Evolutionary conservation across 441 rosid species (phyloP).

Genomic region (Francoa sonchifolia): DNA sequence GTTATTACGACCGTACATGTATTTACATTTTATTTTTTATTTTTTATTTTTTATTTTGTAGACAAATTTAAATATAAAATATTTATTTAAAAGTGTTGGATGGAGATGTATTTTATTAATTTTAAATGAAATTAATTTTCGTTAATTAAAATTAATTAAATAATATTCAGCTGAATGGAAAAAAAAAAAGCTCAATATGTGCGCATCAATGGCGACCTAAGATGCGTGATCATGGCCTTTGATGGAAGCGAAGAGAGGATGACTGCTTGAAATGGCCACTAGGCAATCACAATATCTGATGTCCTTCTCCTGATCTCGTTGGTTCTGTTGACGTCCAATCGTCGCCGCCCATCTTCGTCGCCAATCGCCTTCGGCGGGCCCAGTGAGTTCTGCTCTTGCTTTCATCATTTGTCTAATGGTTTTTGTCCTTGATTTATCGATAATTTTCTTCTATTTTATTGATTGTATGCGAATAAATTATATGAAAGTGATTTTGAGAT

Average conservation of each 20-base stretch:
- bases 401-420: not conserved
- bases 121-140: no score
- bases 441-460: not conserved
- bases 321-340: conserved; percentile 65
- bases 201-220: conserved; percentile 46
- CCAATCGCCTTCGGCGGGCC: conserved; percentile 93
- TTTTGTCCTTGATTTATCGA: not conserved
- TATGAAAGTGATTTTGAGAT: conserved; percentile 53
- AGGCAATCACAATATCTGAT: conserved; percentile 58
- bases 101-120: no score
- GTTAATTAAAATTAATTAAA: no score
- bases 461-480: not conserved
- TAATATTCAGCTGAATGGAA: no score
- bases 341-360: conserved; percentile 54
- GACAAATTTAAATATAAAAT: no score
- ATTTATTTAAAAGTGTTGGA: no score
- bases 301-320: conserved; percentile 37
- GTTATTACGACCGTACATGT: no score
- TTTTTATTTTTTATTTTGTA: no score
- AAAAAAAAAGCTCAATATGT: no score
- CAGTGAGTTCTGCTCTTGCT: conserved; percentile 24
- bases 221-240: conserved; percentile 59
- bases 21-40: no score
- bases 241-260: conserved; percentile 93
- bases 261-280: conserved; percentile 70